A percentile compares a stretch with the other conserved stretches of the same genome.
These are phyloP conservation scores for Gaeumannomyces sp. DNA, from an alignment of 2,329 filamentous ascomycete species.

Conservation along the genomic window DNA sequence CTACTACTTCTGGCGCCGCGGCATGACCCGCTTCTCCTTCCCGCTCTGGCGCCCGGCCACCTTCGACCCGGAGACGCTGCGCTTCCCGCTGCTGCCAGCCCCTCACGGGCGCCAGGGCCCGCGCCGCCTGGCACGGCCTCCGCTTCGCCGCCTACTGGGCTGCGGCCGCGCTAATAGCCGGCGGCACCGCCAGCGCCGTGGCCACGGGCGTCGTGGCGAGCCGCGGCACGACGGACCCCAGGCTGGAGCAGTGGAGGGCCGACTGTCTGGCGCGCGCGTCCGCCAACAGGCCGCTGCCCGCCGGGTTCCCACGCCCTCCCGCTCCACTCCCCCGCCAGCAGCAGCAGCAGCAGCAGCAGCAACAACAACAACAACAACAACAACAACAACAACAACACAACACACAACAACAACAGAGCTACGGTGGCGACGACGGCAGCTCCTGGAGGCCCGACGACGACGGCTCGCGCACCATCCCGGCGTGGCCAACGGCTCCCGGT, in stretches of 20 bases:
- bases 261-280: not conserved
- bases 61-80: slow-evolving; percentile 15
- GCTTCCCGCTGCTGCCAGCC: slow-evolving; percentile 8
- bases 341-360: not conserved
- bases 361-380: not conserved
- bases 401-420: too few species aligned
- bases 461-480: not conserved
- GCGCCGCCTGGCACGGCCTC: slow-evolving; percentile 15
- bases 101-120: not conserved
- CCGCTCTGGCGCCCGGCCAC: slow-evolving; percentile 13
- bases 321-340: not conserved
- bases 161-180: not conserved
- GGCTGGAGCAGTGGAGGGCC: not conserved
- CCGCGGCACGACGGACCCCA: not conserved
- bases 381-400: not conserved
- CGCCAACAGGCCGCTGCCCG: not conserved
- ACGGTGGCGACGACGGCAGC: not conserved
- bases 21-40: slow-evolving; percentile 15
- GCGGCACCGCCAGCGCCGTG: not conserved
- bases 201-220: not conserved
- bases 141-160: slow-evolving; percentile 13
- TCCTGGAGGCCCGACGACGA: slow-evolving; percentile 2
- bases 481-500: slow-evolving; percentile 4
- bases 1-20: slow-evolving; percentile 10
- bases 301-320: not conserved